Evolutionary conservation across 169 alveolate species (phyloP).

Genomic region (Plasmodium adleri): DNA sequence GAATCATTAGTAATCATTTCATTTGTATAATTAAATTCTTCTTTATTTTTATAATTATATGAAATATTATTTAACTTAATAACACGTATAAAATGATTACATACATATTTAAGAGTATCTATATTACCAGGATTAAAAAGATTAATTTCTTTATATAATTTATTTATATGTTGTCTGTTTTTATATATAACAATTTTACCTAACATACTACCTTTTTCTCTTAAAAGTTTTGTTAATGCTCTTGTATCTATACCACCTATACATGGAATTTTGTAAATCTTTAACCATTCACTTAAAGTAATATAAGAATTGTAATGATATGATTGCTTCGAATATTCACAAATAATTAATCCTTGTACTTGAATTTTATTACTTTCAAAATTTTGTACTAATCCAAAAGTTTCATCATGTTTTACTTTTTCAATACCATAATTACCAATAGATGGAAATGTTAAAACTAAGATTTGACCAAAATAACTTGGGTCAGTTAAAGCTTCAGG

Average conservation of each 20-base stretch:
- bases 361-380: conserved; percentile 86
- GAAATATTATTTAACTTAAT: conserved; percentile 24
- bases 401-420: conserved; percentile 79
- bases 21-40: conserved; percentile 18
- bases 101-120: conserved; percentile 53
- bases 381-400: conserved; percentile 82
- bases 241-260: conserved; percentile 90
- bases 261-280: conserved; percentile 68
- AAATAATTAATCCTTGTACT: conserved; percentile 86
- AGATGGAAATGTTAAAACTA: conserved; percentile 88
- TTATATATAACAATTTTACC: conserved; percentile 84
- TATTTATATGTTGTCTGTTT: conserved; percentile 56
- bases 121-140: conserved; percentile 69
- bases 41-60: conserved; percentile 16
- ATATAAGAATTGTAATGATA: conserved; percentile 54
- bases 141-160: conserved; percentile 54
- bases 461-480: conserved; percentile 89
- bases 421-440: conserved; percentile 92
- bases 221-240: conserved; percentile 88
- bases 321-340: conserved; percentile 85
- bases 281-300: conserved; percentile 54
- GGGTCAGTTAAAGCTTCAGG: conserved; percentile 93
- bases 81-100: conserved; percentile 60
- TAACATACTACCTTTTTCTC: conserved; percentile 86
- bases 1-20: conserved; percentile 8